Percentiles rank a stretch among this genome's conserved stretches.
Conservation (phyloP, 495 filamentous ascomycete genomes). For the Aspergillus nidulans region DNA sequence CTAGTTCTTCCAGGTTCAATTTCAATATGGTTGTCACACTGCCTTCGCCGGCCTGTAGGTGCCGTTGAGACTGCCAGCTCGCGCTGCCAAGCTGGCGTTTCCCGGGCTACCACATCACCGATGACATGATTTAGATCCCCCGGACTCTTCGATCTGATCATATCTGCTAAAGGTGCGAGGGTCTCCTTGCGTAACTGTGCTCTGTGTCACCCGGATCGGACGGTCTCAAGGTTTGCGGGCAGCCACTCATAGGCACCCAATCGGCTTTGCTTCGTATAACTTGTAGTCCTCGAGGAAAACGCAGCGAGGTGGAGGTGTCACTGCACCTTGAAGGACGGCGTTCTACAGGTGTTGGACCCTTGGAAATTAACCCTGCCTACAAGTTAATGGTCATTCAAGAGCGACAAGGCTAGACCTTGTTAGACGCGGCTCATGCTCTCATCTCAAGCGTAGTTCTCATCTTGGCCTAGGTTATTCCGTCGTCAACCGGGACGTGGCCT, state of each 20-base stretch:
- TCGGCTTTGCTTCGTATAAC: not conserved
- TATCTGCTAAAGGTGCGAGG: constrained; percentile 35
- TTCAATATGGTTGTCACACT: constrained; percentile 2
- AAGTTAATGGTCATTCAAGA: not conserved
- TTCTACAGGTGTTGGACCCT: not conserved
- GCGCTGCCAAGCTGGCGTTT: not conserved
- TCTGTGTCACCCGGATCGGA: constrained; percentile 70
- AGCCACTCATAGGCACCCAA: not conserved
- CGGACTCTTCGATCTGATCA: constrained; percentile 43
- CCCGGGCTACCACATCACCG: not conserved
- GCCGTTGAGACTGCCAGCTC: not conserved
- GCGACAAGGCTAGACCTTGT: not conserved
- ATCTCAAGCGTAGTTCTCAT: not conserved
- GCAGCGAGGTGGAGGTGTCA: not conserved
- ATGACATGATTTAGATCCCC: constrained; percentile 36
- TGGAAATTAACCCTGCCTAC: not conserved
- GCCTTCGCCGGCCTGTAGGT: not conserved
- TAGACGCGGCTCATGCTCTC: not conserved
- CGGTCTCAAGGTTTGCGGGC: constrained; percentile 18
- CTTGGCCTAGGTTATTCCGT: not conserved
- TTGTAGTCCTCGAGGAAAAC: not conserved
- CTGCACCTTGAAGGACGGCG: not conserved
- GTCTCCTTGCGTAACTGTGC: constrained; percentile 35
- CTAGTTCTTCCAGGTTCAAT: not conserved
- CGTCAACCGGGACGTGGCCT: not conserved